phyloP scores from a whole-genome alignment of 2,329 filamentous ascomycete genomes.

The Atkinsonella texensis region DNA sequence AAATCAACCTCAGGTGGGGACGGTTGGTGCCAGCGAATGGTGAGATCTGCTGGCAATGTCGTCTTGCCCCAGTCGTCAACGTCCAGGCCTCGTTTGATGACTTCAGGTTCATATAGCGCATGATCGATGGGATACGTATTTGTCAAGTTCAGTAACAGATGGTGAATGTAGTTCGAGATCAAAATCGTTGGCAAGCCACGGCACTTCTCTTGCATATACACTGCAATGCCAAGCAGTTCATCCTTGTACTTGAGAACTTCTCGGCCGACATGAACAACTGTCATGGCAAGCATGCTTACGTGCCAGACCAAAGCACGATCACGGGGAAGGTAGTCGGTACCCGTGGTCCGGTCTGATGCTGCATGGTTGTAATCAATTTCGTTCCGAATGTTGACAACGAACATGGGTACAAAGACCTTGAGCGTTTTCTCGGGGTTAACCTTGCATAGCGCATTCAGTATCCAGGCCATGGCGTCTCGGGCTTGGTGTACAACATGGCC shows the following conservation, averaged over 20 bases:
- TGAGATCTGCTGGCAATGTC: slow-evolving; percentile 62
- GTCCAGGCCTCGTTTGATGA: slow-evolving; percentile 58
- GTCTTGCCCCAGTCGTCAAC: slow-evolving; percentile 74
- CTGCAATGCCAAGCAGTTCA: slow-evolving; percentile 79
- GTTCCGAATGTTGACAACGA: slow-evolving; percentile 83
- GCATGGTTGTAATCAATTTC: slow-evolving; percentile 97
- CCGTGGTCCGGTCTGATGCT: slow-evolving; percentile 86
- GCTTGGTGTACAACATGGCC: slow-evolving; percentile 96
- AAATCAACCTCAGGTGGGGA: slow-evolving; percentile 71
- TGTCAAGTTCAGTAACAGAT: slow-evolving; percentile 86
- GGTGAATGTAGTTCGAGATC: slow-evolving; percentile 95
- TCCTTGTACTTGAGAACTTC: slow-evolving; percentile 82
- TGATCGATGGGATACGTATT: slow-evolving; percentile 90
- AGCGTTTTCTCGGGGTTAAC: slow-evolving; percentile 89
- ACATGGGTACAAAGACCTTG: slow-evolving; percentile 78
- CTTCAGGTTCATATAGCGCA: slow-evolving; percentile 70
- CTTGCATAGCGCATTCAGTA: slow-evolving; percentile 91
- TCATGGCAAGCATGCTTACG: slow-evolving; percentile 94
- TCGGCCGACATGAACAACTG: slow-evolving; percentile 86
- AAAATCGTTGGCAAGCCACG: slow-evolving; percentile 89
- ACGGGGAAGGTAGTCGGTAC: slow-evolving; percentile 82
- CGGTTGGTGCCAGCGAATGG: slow-evolving; percentile 85
- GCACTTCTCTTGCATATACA: slow-evolving; percentile 95
- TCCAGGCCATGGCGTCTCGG: slow-evolving; percentile 96
- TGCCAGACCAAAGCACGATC: slow-evolving; percentile 95